Evolutionary conservation across 805 yeast genomes (phyloP).

Genomic region (Yarrowia bubula): DNA sequence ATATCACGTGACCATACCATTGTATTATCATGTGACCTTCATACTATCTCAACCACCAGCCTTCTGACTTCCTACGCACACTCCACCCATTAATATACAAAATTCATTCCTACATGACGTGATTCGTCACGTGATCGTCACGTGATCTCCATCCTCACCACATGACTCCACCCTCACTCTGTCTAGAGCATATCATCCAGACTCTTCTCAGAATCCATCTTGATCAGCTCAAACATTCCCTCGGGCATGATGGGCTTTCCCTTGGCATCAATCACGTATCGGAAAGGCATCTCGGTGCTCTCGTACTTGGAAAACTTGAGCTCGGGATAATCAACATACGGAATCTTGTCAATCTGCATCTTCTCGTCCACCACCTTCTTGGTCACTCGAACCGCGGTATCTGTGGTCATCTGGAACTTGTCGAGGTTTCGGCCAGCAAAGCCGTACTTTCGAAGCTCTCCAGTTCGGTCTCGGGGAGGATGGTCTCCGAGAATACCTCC

Average conservation of each 20-base stretch:
- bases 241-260: conserved; percentile 82
- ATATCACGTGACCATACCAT: too few relatives aligned
- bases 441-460: conserved; percentile 82
- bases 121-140: neutral
- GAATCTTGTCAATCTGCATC: conserved; percentile 63
- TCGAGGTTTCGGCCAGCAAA: conserved; percentile 87
- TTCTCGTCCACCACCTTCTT: conserved; percentile 67
- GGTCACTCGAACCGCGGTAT: conserved; percentile 92
- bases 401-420: conserved; percentile 92
- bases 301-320: conserved; percentile 83
- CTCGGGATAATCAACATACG: conserved; percentile 91
- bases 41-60: too few relatives aligned
- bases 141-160: neutral
- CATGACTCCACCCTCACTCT: neutral
- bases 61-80: too few relatives aligned
- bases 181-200: conserved; percentile 38
- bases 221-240: conserved; percentile 86
- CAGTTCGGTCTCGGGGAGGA: conserved; percentile 84
- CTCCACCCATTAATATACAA: neutral
- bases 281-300: conserved; percentile 96
- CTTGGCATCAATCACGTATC: conserved; percentile 66
- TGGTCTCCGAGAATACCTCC: conserved; percentile 97
- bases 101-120: neutral
- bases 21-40: too few relatives aligned
- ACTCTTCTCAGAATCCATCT: conserved; percentile 79